Evolutionary conservation across 78 protist genomes (phyloP).

Genomic region (Dictyostelium intermedium): DNA sequence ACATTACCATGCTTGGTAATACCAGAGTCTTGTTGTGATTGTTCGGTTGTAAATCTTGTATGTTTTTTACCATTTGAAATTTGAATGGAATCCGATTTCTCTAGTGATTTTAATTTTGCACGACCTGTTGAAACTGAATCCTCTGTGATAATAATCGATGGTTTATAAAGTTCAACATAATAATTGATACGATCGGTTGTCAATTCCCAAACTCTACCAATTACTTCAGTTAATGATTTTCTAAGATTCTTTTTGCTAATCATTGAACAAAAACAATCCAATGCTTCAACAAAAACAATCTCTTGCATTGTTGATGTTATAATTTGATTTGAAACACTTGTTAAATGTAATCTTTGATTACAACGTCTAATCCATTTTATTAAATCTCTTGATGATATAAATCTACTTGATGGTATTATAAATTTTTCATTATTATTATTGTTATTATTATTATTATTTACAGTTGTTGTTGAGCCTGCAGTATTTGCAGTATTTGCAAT

Average conservation of each 20-base stretch:
- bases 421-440: conserved; percentile 1
- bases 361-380: conserved; percentile 87
- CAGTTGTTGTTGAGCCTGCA: background rate
- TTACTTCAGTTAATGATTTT: background rate
- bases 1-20: conserved; percentile 37
- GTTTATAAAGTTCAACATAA: conserved; percentile 70
- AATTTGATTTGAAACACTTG: background rate
- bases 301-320: conserved; percentile 64
- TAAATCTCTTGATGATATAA: conserved; percentile 85
- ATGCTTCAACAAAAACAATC: conserved; percentile 81
- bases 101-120: conserved; percentile 20
- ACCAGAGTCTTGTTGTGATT: background rate
- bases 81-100: background rate
- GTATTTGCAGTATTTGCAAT: background rate
- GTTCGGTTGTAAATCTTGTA: background rate
- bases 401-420: conserved; percentile 27
- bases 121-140: conserved; percentile 47
- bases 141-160: conserved; percentile 1
- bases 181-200: conserved; percentile 51
- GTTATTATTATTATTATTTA: background rate
- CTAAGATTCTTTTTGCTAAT: conserved; percentile 36
- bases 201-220: conserved; percentile 81
- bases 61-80: background rate
- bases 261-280: conserved; percentile 85
- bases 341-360: conserved; percentile 2